phyloP scores from a whole-genome alignment of 495 filamentous ascomycete species.

The Tuber umbilicatum region DNA sequence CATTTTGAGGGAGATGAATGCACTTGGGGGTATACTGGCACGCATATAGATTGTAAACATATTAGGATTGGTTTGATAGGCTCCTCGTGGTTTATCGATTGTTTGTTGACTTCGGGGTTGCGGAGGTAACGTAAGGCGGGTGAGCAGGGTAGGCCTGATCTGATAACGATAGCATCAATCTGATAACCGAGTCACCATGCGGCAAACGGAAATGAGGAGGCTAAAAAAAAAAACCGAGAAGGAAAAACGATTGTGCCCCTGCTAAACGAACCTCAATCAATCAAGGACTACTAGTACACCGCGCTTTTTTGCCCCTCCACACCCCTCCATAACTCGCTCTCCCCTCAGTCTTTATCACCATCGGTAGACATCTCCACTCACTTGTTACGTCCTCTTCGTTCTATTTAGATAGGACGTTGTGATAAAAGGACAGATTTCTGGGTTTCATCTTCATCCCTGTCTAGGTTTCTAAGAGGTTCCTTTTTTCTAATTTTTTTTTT shows the following conservation, averaged over 20 bases:
- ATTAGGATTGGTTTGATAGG: not conserved
- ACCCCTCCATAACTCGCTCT: not conserved
- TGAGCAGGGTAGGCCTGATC: not conserved
- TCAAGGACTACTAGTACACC: not conserved
- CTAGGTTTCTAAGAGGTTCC: not conserved
- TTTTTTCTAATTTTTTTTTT: not conserved
- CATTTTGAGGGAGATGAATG: not conserved
- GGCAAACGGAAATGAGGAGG: not conserved
- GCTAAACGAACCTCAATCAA: not conserved
- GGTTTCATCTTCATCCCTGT: conserved; percentile 3
- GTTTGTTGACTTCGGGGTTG: not conserved
- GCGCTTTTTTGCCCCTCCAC: conserved; percentile 1
- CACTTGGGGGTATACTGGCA: not conserved
- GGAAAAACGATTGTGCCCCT: not conserved
- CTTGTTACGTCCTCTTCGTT: not conserved
- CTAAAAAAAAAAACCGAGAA: not conserved
- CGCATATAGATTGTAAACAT: too few relatives aligned
- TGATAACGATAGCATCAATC: not conserved
- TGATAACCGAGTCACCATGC: not conserved
- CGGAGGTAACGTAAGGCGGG: not conserved
- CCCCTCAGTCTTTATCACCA: not conserved
- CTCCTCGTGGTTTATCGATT: not conserved
- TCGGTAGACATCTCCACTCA: conserved; percentile 1
- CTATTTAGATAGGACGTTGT: not conserved
- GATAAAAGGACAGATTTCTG: conserved; percentile 3